phyloP scores from a whole-genome alignment of 2,329 filamentous ascomycete genomes.

The Sarocladium oryzae region DNA sequence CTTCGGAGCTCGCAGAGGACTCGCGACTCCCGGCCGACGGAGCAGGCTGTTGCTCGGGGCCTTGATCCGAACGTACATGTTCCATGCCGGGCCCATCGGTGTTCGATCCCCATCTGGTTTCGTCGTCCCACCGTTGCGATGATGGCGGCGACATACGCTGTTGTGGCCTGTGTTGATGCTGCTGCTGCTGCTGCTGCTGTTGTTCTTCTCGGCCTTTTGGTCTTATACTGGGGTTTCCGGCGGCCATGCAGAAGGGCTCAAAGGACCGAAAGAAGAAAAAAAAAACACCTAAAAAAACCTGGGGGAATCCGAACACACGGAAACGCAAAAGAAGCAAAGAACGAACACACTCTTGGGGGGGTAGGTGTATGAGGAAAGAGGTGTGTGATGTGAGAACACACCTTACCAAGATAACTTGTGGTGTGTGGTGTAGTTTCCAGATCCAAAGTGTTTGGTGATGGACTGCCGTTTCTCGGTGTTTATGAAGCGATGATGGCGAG shows the following conservation, averaged over 20 bases:
- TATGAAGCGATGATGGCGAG: background rate
- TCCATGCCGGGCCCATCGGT: constrained; percentile 9
- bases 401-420: too few species aligned
- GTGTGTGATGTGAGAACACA: constrained; percentile 4
- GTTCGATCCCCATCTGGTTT: constrained; percentile 6
- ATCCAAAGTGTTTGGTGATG: background rate
- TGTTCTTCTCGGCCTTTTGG: too few species aligned
- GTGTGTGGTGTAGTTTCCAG: background rate
- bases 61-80: constrained; percentile 1
- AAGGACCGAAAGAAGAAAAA: too few species aligned
- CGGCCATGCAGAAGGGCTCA: too few species aligned
- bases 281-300: too few species aligned
- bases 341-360: background rate
- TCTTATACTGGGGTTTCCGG: constrained; percentile 4
- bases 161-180: too few species aligned
- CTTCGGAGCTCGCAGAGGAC: constrained; percentile 5
- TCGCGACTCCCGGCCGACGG: constrained; percentile 6
- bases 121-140: constrained; percentile 7
- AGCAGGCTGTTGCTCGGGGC: constrained; percentile 6
- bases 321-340: background rate
- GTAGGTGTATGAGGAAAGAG: background rate
- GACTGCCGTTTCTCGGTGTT: constrained; percentile 5
- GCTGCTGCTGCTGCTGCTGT: too few species aligned
- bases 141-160: background rate
- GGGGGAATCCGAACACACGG: too few species aligned